Evolutionary conservation across 75 land plant genomes (phyloP), one percentile per base, ranked within the genome.

Genomic region (Sequoia sempervirens): DNA sequence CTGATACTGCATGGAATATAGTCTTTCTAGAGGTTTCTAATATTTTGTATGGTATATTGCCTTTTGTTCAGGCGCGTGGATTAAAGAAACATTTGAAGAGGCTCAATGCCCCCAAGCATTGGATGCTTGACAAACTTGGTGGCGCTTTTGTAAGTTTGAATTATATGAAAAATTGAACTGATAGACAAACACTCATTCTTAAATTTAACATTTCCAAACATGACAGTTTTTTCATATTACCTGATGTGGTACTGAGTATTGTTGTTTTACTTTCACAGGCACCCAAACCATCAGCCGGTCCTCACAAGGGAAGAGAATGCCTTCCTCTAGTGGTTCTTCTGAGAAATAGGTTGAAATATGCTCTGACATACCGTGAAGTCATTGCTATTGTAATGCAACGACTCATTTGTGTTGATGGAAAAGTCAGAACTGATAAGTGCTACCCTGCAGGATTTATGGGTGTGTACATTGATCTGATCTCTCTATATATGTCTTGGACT

Each of bases 391-490:
- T 95, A 72, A 95, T 95, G 97, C 96, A 95, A 66, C 83, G 93
- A 0, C 94, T 94, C 78, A 91, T 95, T 13, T 26, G 88, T 79
- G 96, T 95, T 75, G 97, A 95, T 87, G 96, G 89, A 23, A 95
- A 94, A 82, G 96, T 95, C 61, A 90, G 96, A 85, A 94, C 96
- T 26, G 96, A 95, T 88, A 92, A 95, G 88, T 94, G 93, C 40
- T 95, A 95, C 61, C 97, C 97, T 28, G 89, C 96, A 74, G 97
- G 97, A 9, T 95, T 95, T 78, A 95, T 95, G 97, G 97, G 96
- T 95, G 87, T 81, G 92, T 73, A 17, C 66, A 36, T 78, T 7
- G 28, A 61, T 23, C 66, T 61, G n/a, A 61, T 47, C 50, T 10
- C n/a, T n/a, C 50, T 47, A 8, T 50, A 50, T 3, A 12, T 12